Evolutionary conservation across 306 rosid genomes (phyloP), one percentile per base, ranked within the genome.

Genomic region (Oemleria cerasiformis): DNA sequence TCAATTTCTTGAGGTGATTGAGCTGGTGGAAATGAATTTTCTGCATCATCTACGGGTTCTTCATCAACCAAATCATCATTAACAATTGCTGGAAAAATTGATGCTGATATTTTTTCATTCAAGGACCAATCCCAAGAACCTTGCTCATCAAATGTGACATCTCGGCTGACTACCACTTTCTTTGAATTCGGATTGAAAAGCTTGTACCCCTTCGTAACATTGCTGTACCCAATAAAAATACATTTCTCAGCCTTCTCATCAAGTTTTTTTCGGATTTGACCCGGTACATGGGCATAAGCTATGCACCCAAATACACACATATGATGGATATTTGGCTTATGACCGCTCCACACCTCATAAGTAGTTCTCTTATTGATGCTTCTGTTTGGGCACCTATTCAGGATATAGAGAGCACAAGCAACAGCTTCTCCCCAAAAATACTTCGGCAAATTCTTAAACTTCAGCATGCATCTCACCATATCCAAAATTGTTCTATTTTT

Each of bases 141-240:
- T 41, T 63, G 34, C 50, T 63, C 39, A 71, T 71, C 56, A 56
- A 65, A 56, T 17, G 17, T 43, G 5, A 63, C 40, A 2, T 73
- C 39, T 12, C 34, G 17, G 4, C 67, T 41, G 0, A 71, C 8
- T 9, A 42, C 11, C 4, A 71, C 9, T 20, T 58, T 71, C 19
- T 58, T 16, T 5, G 9, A 14, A 8, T 43, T 7, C 0, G 9
- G 57, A 67, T 58, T 44, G 19, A 10, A 71, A 8, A 71, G 20
- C 14, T 34, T 34, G 54, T 55, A 55, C 14, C 66, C 63, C 12
- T 71, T 57, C 11, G 51, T 38, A 4, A n/a, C 19, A 8, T 1
- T 19, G 8, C 8, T 56, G 15, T 70, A 70, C 15, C 73, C 5
- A 7, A 39, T 12, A 54, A 69, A 42, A 13, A 65, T 65, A 4